phyloP scores from a whole-genome alignment of 192 early-diverging fungal species.

The Chytriomyces confervae region DNA sequence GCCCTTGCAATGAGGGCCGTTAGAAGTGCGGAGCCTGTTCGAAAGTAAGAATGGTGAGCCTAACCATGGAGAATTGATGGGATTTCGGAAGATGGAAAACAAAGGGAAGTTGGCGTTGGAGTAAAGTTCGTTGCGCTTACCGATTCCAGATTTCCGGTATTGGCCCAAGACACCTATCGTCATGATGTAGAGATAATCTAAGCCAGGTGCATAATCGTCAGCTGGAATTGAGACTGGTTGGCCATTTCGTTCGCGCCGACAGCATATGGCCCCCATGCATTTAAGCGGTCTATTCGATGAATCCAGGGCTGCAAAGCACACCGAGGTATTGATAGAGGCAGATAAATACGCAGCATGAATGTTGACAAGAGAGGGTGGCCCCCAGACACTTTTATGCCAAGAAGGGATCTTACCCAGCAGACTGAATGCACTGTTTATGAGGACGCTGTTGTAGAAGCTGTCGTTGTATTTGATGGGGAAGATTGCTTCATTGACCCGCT shows the following conservation, averaged over 20 bases:
- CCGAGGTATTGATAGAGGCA: no score
- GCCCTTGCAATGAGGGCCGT: slow-evolving; percentile 61
- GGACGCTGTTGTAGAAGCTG: slow-evolving; percentile 76
- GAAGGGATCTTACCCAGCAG: slow-evolving; percentile 38
- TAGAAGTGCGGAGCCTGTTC: slow-evolving; percentile 64
- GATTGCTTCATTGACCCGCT: slow-evolving; percentile 74
- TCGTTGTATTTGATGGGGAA: slow-evolving; percentile 88
- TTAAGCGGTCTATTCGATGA: not conserved
- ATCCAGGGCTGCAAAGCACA: not conserved
- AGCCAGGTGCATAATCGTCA: not conserved
- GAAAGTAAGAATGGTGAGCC: not conserved
- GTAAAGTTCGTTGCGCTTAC: slow-evolving; percentile 40
- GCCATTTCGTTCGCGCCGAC: not conserved
- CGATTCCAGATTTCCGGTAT: slow-evolving; percentile 80
- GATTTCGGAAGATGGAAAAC: not conserved
- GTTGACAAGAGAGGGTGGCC: no score
- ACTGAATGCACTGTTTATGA: slow-evolving; percentile 38
- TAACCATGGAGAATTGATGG: slow-evolving; percentile 1
- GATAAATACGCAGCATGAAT: no score
- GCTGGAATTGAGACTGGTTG: not conserved
- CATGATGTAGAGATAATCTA: slow-evolving; percentile 80
- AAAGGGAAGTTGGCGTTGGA: no score
- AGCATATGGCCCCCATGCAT: not conserved
- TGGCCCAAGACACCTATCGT: slow-evolving; percentile 89
- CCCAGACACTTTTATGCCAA: no score